phyloP scores from a whole-genome alignment of 2,329 filamentous ascomycete species.

The Dactylellina parvicollis region DNA sequence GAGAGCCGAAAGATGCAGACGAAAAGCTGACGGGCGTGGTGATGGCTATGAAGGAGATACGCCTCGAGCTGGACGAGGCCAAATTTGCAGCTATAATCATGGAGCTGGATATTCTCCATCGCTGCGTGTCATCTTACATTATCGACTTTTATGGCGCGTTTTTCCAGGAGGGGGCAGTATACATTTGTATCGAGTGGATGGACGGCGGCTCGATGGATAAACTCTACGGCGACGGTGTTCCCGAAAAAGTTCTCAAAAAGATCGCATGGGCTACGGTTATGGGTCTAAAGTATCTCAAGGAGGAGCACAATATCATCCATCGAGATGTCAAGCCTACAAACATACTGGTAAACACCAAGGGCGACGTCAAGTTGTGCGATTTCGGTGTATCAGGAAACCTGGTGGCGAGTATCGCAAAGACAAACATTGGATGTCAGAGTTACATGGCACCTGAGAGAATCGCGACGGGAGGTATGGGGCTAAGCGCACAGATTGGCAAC shows the following conservation, averaged over 20 bases:
- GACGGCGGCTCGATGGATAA: conserved; percentile 98
- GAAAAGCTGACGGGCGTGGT: conserved; percentile 70
- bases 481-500: conserved; percentile 70
- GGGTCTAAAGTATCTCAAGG: conserved; percentile 91
- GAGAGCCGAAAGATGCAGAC: conserved; percentile 7
- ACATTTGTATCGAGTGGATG: conserved; percentile 99
- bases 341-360: conserved; percentile 86
- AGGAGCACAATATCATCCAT: conserved; percentile 99
- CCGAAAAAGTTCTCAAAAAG: conserved; percentile 86
- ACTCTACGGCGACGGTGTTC: conserved; percentile 87
- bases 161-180: conserved; percentile 97
- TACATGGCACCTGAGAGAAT: conserved; percentile 99
- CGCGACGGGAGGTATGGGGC: conserved; percentile 80
- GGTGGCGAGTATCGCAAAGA: conserved; percentile 96
- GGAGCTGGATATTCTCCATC: conserved; percentile 94
- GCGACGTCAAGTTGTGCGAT: conserved; percentile 97
- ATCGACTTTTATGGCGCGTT: conserved; percentile 99
- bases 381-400: conserved; percentile 97
- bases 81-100: conserved; percentile 98
- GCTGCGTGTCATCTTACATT: conserved; percentile 93
- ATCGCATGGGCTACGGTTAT: conserved; percentile 89
- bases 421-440: conserved; percentile 98
- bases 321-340: conserved; percentile 99
- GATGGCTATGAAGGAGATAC: conserved; percentile 99
- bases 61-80: conserved; percentile 91